phyloP scores from a whole-genome alignment of 1,139 yeast species.

The Zygoascus meyerae region DNA sequence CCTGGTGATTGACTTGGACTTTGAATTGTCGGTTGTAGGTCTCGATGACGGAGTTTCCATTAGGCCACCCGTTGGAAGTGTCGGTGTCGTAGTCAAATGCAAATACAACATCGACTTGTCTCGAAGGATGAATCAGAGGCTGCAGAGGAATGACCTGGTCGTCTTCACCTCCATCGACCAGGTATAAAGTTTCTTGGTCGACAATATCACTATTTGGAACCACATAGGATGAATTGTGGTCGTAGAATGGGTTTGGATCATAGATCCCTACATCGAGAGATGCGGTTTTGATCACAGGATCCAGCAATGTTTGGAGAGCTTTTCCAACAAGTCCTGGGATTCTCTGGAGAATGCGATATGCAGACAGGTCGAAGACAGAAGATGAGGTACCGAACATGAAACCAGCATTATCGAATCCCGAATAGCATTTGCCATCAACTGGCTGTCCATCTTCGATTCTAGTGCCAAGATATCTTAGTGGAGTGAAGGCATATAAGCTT shows the following conservation, averaged over 20 bases:
- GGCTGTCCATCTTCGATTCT: slow-evolving; percentile 50
- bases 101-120: slow-evolving; percentile 72
- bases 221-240: slow-evolving; percentile 11
- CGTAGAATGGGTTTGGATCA: slow-evolving; percentile 66
- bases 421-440: slow-evolving; percentile 39
- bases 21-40: slow-evolving; percentile 49
- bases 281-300: slow-evolving; percentile 14
- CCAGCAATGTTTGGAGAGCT: slow-evolving; percentile 31
- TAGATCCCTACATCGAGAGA: slow-evolving; percentile 58
- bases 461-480: slow-evolving; percentile 68
- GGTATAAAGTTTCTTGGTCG: slow-evolving; percentile 43
- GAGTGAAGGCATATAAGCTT: slow-evolving; percentile 58
- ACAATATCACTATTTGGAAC: slow-evolving; percentile 18
- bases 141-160: slow-evolving; percentile 69
- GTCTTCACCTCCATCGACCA: slow-evolving; percentile 93
- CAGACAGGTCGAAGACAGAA: slow-evolving; percentile 54
- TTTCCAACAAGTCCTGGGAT: slow-evolving; percentile 18
- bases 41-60: slow-evolving; percentile 49
- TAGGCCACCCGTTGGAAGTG: slow-evolving; percentile 63
- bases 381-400: slow-evolving; percentile 74
- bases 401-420: slow-evolving; percentile 73
- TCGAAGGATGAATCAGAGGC: slow-evolving; percentile 65
- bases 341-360: slow-evolving; percentile 5
- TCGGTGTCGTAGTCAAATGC: slow-evolving; percentile 88
- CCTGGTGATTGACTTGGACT: slow-evolving; percentile 22